A percentile compares a stretch with the other conserved stretches of the same genome.
Evolutionary conservation across 129 eudicot species (phyloP).

Genomic region (Escallonia rubra): DNA sequence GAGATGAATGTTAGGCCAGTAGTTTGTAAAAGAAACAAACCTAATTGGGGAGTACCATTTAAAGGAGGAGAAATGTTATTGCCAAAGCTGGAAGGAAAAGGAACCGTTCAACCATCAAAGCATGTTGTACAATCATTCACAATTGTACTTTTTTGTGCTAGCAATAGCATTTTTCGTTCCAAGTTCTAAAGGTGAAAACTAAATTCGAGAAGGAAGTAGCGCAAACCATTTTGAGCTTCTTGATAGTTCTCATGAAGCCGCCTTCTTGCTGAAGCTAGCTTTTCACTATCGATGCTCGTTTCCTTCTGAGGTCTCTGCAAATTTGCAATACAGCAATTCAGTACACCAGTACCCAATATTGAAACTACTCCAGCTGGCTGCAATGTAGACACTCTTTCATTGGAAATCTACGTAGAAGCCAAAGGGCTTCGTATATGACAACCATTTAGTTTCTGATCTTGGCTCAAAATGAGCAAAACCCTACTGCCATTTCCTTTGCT

Average conservation of each 20-base stretch:
- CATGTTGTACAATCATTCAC: too few species aligned
- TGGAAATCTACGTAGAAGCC: too few species aligned
- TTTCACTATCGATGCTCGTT: slow-evolving; percentile 55
- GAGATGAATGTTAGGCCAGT: neutral
- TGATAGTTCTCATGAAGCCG: slow-evolving; percentile 97
- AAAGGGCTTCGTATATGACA: too few species aligned
- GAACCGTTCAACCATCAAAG: too few species aligned
- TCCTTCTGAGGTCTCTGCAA: slow-evolving; percentile 64
- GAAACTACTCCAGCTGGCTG: neutral
- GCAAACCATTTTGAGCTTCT: slow-evolving; percentile 85
- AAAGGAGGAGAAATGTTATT: too few species aligned
- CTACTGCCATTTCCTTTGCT: neutral
- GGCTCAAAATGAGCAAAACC: too few species aligned
- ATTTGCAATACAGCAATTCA: slow-evolving; percentile 11
- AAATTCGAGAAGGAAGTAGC: neutral
- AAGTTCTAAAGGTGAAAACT: slow-evolving; percentile 1
- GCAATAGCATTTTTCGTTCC: neutral
- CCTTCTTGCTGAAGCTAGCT: slow-evolving; percentile 77
- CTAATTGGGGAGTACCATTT: too few species aligned
- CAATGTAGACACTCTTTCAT: neutral
- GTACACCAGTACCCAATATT: neutral
- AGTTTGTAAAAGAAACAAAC: too few species aligned
- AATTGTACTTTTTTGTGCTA: too few species aligned
- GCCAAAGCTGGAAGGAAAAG: too few species aligned
- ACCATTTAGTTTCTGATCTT: too few species aligned